These are phyloP conservation scores for Apiotrichum montevideense DNA, from an alignment of 1,284 basidiomycete species.

Conservation along the genomic window DNA sequence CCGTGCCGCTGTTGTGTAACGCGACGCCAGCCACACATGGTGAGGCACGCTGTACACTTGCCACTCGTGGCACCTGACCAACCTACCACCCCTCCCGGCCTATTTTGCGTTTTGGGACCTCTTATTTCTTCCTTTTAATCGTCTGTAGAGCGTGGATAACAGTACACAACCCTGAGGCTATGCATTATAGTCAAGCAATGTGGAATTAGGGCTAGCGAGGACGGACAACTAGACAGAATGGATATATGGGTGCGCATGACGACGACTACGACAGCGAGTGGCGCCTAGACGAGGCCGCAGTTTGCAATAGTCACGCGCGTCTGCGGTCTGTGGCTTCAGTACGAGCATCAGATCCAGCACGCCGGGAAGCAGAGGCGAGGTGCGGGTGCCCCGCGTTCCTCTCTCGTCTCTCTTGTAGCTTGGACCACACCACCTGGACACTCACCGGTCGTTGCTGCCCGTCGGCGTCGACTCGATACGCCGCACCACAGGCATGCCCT, in stretches of 20 bases:
- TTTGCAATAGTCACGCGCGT: background rate
- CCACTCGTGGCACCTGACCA: too few species aligned
- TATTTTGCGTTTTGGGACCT: too few species aligned
- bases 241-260: too few species aligned
- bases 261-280: too few species aligned
- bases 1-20: too few species aligned
- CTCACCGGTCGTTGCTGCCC: slow-evolving; percentile 48
- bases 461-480: slow-evolving; percentile 91
- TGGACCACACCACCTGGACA: background rate
- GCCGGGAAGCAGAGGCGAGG: too few species aligned
- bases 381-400: background rate
- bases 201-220: too few species aligned
- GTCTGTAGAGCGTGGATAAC: background rate
- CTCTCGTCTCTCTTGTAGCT: background rate
- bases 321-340: background rate
- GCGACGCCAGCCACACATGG: too few species aligned
- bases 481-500: slow-evolving; percentile 79
- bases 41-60: too few species aligned
- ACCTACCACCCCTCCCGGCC: too few species aligned
- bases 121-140: background rate
- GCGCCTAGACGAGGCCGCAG: background rate
- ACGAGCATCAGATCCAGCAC: too few species aligned
- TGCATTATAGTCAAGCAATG: slow-evolving; percentile 2
- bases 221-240: background rate
- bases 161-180: background rate